Evolutionary conservation across 192 early-diverging fungal genomes (phyloP), one percentile per base, ranked within the genome.

Genomic region (Spizellomyces punctatus): DNA sequence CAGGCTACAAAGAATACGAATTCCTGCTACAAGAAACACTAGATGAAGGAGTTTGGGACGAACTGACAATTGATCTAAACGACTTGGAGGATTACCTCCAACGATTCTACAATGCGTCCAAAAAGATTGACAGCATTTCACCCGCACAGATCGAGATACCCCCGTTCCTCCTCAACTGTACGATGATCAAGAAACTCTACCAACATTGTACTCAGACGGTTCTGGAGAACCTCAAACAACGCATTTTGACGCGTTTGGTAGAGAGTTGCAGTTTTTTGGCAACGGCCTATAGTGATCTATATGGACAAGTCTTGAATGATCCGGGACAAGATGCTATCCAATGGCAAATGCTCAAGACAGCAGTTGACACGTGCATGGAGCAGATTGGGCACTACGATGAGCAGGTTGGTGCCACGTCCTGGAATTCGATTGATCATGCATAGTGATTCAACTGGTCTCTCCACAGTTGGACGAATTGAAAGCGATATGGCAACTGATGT

Each of bases 401-500:
- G 5, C 69, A 78, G 72, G 62, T 78, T 21, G 43, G 55, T 12
- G 3, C 16, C 3, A 36, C 3, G 27, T 36, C 1, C 27, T 36
- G 59, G 59, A 2, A 3, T 61, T 22, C 22, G 1, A 3, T 14
- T 41, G 19, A 55, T 22, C 22, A 14, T 27, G 22, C 5, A 16
- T 44, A 5, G 4, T 17, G 55, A 54, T 54, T 54, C 50, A 54
- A 12, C 17, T n/a, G 17, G 17, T 2, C 14, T 54, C 0, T 54
- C 50, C 0, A n/a, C 50, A 82, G 74, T 62, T 82, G 49, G 59
- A 69, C 17, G 79, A 67, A 16, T 12, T 82, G 0, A n/a, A 74
- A 49, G 73, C 46, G 5, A 57, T 76, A 10, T 82, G 81, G 81
- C 56, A 82, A 50, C 27, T 80, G 0, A 58, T 82, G 72, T 81